Percentiles rank a stretch among this genome's conserved stretches.
Evolutionary conservation across 2,329 filamentous ascomycete species (phyloP).

Genomic region (Meredithiella fracta): DNA sequence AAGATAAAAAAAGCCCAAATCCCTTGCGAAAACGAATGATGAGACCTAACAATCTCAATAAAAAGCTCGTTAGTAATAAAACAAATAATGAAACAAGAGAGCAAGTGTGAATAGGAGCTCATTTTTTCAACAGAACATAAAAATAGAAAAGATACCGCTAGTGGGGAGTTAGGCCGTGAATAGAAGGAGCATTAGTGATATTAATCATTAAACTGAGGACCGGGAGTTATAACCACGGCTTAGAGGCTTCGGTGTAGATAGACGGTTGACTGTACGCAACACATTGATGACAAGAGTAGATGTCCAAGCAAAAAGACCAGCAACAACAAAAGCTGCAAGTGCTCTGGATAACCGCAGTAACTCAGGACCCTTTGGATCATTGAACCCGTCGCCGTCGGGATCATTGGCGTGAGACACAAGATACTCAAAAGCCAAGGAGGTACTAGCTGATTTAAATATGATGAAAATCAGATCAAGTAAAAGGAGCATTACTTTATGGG

Average conservation of each 20-base stretch:
- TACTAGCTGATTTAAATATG: slow-evolving; percentile 88
- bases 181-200: background rate
- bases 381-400: slow-evolving; percentile 9
- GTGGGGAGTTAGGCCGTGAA: background rate
- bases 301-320: slow-evolving; percentile 79
- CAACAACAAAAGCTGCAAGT: slow-evolving; percentile 59
- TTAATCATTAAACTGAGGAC: background rate
- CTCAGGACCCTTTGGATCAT: slow-evolving; percentile 9
- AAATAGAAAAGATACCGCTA: no score
- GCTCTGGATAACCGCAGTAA: slow-evolving; percentile 35
- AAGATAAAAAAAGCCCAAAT: background rate
- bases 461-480: slow-evolving; percentile 92
- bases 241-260: slow-evolving; percentile 27
- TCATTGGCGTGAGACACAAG: slow-evolving; percentile 45
- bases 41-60: slow-evolving; percentile 2
- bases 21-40: background rate
- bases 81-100: background rate
- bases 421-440: slow-evolving; percentile 75
- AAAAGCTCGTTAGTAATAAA: background rate
- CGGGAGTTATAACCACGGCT: slow-evolving; percentile 3
- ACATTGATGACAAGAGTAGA: slow-evolving; percentile 78
- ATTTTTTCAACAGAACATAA: no score
- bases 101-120: no score
- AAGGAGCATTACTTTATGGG: slow-evolving; percentile 75
- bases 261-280: slow-evolving; percentile 48